A percentile compares a stretch with the other conserved stretches of the same genome.
phyloP scores from a whole-genome alignment of 179 eudicot species.

The Beta lomatogona region DNA sequence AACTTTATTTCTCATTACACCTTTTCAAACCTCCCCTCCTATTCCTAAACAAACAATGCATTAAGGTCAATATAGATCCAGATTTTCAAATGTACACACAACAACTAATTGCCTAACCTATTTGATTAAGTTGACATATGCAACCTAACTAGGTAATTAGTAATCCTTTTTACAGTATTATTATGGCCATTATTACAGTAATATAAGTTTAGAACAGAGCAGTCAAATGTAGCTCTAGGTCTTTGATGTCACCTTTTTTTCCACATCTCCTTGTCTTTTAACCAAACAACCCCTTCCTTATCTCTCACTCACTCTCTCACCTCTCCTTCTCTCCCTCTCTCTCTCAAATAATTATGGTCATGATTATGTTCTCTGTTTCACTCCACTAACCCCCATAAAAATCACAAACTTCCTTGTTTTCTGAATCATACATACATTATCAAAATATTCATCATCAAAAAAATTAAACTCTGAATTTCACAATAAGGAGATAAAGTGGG shows the following conservation, averaged over 20 bases:
- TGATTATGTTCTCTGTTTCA: conserved; percentile 38
- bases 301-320: conserved; percentile 7
- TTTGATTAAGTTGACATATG: conserved; percentile 1
- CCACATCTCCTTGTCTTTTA: conserved; percentile 9
- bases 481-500: neutral
- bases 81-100: neutral
- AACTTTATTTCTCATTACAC: too few relatives aligned
- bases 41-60: neutral
- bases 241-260: conserved; percentile 9
- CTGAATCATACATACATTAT: neutral
- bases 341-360: conserved; percentile 43
- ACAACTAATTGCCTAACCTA: conserved; percentile 19
- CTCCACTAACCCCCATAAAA: conserved; percentile 33
- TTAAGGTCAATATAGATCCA: neutral
- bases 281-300: conserved; percentile 4
- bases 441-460: neutral
- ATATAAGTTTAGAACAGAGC: neutral
- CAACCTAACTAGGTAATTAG: neutral
- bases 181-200: neutral
- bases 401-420: conserved; percentile 16
- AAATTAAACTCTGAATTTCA: neutral
- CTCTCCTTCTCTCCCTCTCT: conserved; percentile 25
- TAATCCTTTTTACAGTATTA: neutral
- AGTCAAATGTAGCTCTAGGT: conserved; percentile 19
- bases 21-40: neutral